phyloP scores from a whole-genome alignment of 345 rosid genomes.

The Odontarrhena argentea region DNA sequence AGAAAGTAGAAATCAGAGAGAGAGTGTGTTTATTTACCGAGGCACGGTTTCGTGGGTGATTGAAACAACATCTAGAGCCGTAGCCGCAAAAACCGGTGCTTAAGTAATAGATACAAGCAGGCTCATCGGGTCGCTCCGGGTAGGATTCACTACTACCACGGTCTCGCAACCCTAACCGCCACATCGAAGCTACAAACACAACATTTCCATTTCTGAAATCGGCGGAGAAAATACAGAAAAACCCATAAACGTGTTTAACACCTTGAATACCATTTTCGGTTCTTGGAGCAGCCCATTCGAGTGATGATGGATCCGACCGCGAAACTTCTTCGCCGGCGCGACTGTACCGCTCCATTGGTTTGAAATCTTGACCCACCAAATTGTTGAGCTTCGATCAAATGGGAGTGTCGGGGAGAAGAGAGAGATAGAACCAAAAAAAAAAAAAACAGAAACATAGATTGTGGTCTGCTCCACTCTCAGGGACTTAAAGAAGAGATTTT shows the following conservation, averaged over 20 bases:
- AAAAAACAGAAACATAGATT: too few relatives aligned
- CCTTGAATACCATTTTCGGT: slow-evolving; percentile 74
- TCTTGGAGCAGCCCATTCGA: slow-evolving; percentile 64
- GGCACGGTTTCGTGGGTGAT: slow-evolving; percentile 83
- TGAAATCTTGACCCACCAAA: slow-evolving; percentile 20
- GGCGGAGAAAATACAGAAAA: slow-evolving; percentile 34
- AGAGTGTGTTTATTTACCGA: slow-evolving; percentile 51
- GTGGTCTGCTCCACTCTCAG: too few relatives aligned
- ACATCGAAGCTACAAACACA: slow-evolving; percentile 64
- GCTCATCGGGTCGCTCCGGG: slow-evolving; percentile 78
- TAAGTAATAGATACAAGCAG: slow-evolving; percentile 80
- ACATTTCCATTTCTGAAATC: slow-evolving; percentile 2
- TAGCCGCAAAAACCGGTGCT: slow-evolving; percentile 82
- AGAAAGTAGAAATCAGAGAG: slow-evolving; percentile 28
- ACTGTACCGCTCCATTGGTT: slow-evolving; percentile 67
- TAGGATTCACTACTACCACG: slow-evolving; percentile 48
- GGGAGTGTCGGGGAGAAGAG: slow-evolving; percentile 9
- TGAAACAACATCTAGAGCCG: slow-evolving; percentile 89
- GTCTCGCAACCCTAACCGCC: slow-evolving; percentile 63
- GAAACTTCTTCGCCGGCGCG: slow-evolving; percentile 58
- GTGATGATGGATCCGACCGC: slow-evolving; percentile 62
- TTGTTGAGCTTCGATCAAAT: slow-evolving; percentile 55
- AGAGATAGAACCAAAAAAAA: too few relatives aligned
- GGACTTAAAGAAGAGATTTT: too few relatives aligned
- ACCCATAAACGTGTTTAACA: slow-evolving; percentile 19